Base-by-base conservation (phyloP, 345 rosid genomes). In the Sapria himalayana region DNA sequence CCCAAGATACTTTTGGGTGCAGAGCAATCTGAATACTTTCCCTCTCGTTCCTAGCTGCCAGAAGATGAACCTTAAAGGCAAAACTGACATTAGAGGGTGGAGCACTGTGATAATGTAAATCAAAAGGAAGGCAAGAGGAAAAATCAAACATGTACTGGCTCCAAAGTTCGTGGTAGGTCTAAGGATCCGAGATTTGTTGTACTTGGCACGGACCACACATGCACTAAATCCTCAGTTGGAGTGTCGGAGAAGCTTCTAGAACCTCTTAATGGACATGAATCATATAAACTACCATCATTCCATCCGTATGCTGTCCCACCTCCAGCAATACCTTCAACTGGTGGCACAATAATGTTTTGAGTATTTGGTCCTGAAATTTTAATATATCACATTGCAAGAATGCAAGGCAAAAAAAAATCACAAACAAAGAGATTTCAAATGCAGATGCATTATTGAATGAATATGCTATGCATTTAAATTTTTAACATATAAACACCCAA, bases 221-320 rank as follows among this genome's bases (percentile, higher is more conserved):
- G 66, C 38, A 78, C 70, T 44, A 86, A 72, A 57, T 78, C 85
- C 27, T 78, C 46, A 29, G 93, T 76, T 14, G 70, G 74, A 59
- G 74, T 64, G 49, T 64, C 80, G 12, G 70, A 7, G 1, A 85
- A 92, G 49, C 81, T 71, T 5, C 64, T 54, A 17, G 70, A 70
- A 25, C 63, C 78, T 58, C 57, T 74, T 23, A 62, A 62, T 3
- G 53, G 42, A 33, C 43, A 60, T 20, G 72, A 56, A 49, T 43
- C 33, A 11, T 37, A 54, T 13, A 62, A 18, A 15, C 64, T 58
- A 35, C 69, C 78, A 43, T 81, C 94, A 45, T 51, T 69, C 82
- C 93, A 86, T 41, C 97, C 97, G 53, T 86, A 86, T 16, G 97
- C 71, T 25, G 97, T 86, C 15, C 97, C 94, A 59, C 97, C 97